Evolutionary conservation across 495 filamentous ascomycete species (phyloP), one percentile per base, ranked within the genome.

Genomic region (Penicillium tannophilum): DNA sequence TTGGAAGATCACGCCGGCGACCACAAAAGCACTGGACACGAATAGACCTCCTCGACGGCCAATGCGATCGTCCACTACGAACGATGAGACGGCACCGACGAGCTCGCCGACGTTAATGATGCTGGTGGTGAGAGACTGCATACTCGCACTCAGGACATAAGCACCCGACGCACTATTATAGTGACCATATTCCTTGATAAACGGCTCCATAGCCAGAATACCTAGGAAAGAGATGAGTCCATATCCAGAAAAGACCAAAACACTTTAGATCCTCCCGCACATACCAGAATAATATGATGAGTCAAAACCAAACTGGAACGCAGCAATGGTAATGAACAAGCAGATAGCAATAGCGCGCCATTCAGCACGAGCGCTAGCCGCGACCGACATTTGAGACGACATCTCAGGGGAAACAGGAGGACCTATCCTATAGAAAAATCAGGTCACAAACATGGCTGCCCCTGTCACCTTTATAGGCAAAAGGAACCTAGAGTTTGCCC

Each of bases 301-400:
- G 19, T 49, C 46, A 31, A 30, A 49, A 4, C 46, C 46, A 49
- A 49, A 49, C 9, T 49, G 46, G 26, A 49, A 49, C 4, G 46
- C 46, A 49, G 46, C 46, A 30, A 49, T 49, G 14, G 46, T 49
- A n/a, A 49, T 19, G 24, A 49, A 49, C 26, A 31, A 30, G n/a
- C 46, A 30, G 8, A 49, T 49, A 3, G 46, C 23, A 49, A 49
- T 49, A 30, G 46, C 46, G 10, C 46, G 46, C 46, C 46, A 49
- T 49, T 49, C 46, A 5, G 46, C 46, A 17, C 46, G 46, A 49
- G 26, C 26, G 16, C 26, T 31, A 30, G 23, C 26, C 26, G 26
- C 46, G 26, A 49, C 26, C 26, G 46, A 49, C 46, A 49, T 49
- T 31, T 49, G 46, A 19, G 46, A 28, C 26, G 26, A 9, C 26